These are phyloP conservation scores for Crithidia sp. DNA, from an alignment of 208 protist genomes.

Conservation along the genomic window DNA sequence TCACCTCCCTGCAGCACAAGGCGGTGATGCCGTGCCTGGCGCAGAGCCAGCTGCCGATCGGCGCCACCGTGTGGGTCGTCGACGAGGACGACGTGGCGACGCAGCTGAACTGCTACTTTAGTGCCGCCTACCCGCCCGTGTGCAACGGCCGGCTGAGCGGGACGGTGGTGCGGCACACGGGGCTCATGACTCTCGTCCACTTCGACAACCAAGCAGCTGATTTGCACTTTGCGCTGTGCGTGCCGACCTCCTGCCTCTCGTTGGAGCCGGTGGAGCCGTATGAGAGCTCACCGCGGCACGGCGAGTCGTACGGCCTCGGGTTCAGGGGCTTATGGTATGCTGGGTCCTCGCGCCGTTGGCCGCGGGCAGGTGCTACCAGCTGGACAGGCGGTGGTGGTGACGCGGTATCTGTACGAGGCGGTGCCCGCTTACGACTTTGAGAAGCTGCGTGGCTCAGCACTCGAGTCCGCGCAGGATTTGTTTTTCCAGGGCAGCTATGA, in stretches of 20 bases:
- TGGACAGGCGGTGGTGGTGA: constrained; percentile 11
- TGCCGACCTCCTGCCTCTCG: constrained; percentile 75
- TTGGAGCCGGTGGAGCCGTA: constrained; percentile 62
- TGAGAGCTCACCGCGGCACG: constrained; percentile 30
- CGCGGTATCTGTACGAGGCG: constrained; percentile 29
- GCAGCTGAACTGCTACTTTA: constrained; percentile 64
- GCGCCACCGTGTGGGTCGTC: constrained; percentile 71
- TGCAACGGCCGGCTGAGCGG: constrained; percentile 78
- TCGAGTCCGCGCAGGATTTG: constrained; percentile 25
- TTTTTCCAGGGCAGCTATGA: constrained; percentile 30
- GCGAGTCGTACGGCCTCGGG: constrained; percentile 31
- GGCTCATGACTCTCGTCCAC: constrained; percentile 62
- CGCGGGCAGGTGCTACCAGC: not conserved
- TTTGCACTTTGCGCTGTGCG: constrained; percentile 51
- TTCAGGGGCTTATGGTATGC: constrained; percentile 55
- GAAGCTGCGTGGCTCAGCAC: constrained; percentile 22
- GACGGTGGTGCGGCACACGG: constrained; percentile 62
- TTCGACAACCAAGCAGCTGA: constrained; percentile 43
- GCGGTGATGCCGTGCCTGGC: constrained; percentile 55
- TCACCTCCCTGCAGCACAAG: constrained; percentile 40
- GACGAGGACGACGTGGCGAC: constrained; percentile 86
- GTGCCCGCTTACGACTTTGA: constrained; percentile 33
- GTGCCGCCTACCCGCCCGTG: constrained; percentile 55
- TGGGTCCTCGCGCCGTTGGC: constrained; percentile 39
- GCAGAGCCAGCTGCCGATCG: constrained; percentile 43